Conservation (phyloP, 2,329 filamentous ascomycete genomes). For the Aureobasidium vineae region DNA sequence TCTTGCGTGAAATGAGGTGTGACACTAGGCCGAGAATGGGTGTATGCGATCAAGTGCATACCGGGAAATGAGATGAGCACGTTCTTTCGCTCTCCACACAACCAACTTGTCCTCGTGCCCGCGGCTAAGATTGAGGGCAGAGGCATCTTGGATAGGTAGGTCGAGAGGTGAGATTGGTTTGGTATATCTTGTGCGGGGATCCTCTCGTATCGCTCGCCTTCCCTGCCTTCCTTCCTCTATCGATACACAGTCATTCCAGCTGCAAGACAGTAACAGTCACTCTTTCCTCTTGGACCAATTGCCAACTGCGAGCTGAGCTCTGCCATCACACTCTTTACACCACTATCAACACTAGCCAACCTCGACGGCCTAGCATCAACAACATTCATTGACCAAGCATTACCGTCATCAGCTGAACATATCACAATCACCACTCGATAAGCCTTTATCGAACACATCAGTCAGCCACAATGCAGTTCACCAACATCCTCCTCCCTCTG, state of each 20-base stretch:
- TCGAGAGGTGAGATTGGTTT: neutral
- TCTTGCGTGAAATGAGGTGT: slow-evolving; percentile 15
- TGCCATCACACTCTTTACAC: slow-evolving; percentile 25
- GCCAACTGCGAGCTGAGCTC: slow-evolving; percentile 24
- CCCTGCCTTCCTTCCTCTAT: slow-evolving; percentile 1
- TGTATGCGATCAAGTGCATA: slow-evolving; percentile 25
- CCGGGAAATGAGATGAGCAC: slow-evolving; percentile 26
- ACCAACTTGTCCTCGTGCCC: slow-evolving; percentile 24
- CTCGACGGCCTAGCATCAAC: slow-evolving; percentile 2
- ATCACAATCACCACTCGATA: slow-evolving; percentile 6
- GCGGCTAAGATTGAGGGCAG: slow-evolving; percentile 19
- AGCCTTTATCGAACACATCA: slow-evolving; percentile 1
- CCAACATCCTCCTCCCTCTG: slow-evolving; percentile 27
- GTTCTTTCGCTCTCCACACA: slow-evolving; percentile 20
- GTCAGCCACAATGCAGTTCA: slow-evolving; percentile 27
- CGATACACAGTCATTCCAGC: slow-evolving; percentile 22
- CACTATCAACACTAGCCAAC: slow-evolving; percentile 8
- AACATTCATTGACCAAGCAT: slow-evolving; percentile 24
- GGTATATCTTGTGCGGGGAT: slow-evolving; percentile 19
- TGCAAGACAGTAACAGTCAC: slow-evolving; percentile 24
- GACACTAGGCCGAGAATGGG: slow-evolving; percentile 9
- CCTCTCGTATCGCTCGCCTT: slow-evolving; percentile 15
- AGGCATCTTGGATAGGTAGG: neutral
- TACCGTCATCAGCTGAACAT: slow-evolving; percentile 4
- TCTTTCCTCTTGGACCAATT: slow-evolving; percentile 10